phyloP scores from a whole-genome alignment of 2,329 filamentous ascomycete species.

The Cordyceps pruinosa region DNA sequence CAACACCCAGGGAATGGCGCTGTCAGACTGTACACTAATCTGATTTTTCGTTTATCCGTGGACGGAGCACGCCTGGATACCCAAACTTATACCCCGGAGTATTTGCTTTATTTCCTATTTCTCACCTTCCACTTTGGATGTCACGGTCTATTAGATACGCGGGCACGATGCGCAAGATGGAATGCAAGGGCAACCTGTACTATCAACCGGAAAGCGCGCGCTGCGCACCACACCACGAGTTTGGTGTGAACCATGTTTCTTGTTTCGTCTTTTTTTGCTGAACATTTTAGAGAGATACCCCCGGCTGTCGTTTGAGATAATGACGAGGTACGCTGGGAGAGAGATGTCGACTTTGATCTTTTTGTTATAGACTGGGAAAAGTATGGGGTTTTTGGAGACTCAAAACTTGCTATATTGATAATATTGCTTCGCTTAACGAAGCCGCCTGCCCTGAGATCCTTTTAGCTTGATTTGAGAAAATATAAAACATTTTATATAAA shows the following conservation, averaged over 20 bases:
- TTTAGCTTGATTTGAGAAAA: neutral
- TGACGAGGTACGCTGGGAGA: conserved; percentile 7
- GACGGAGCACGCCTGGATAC: conserved; percentile 12
- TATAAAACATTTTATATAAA: neutral
- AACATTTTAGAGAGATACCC: conserved; percentile 31
- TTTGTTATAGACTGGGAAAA: conserved; percentile 12
- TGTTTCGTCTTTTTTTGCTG: conserved; percentile 18
- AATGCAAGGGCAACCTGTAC: conserved; percentile 25
- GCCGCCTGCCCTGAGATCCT: neutral
- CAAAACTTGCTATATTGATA: neutral
- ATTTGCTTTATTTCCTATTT: conserved; percentile 21
- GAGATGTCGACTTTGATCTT: conserved; percentile 1
- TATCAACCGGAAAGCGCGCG: conserved; percentile 17
- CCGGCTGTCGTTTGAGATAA: neutral
- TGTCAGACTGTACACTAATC: conserved; percentile 24
- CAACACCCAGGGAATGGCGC: conserved; percentile 19
- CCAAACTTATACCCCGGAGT: conserved; percentile 18
- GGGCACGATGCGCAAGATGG: conserved; percentile 12
- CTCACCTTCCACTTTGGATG: conserved; percentile 16
- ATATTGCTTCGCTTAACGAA: conserved; percentile 7
- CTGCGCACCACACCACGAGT: conserved; percentile 2
- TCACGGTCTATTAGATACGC: conserved; percentile 8
- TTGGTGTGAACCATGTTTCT: conserved; percentile 9
- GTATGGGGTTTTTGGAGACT: neutral
- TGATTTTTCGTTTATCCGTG: conserved; percentile 20